phyloP scores from a whole-genome alignment of 345 rosid genomes.

The Turnera subulata region DNA sequence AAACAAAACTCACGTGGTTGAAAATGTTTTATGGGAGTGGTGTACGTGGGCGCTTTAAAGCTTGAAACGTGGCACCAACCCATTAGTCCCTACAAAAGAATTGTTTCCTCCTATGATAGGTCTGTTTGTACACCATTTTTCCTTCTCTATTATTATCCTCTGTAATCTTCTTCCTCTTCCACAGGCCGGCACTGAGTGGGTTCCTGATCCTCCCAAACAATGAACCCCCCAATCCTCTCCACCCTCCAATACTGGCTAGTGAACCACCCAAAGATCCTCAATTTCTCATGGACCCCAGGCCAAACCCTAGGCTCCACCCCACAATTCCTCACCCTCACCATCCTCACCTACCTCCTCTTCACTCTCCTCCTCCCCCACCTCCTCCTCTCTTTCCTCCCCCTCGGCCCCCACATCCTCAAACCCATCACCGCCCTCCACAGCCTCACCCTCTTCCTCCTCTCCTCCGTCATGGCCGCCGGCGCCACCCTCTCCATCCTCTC shows the following conservation, averaged over 20 bases:
- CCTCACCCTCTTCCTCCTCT: slow-evolving; percentile 54
- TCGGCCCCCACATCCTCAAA: slow-evolving; percentile 44
- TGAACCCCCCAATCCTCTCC: slow-evolving; percentile 25
- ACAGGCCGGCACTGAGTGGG: not conserved
- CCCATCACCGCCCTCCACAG: slow-evolving; percentile 73
- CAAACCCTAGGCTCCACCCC: slow-evolving; percentile 57
- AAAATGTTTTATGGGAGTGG: no score
- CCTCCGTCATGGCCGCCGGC: slow-evolving; percentile 67
- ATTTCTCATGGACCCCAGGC: slow-evolving; percentile 54
- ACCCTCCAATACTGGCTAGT: slow-evolving; percentile 48
- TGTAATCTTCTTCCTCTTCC: not conserved
- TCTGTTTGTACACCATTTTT: no score
- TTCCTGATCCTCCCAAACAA: not conserved
- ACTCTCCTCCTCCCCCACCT: slow-evolving; percentile 42
- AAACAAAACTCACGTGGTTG: no score
- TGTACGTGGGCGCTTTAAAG: no score
- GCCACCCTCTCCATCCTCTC: slow-evolving; percentile 46
- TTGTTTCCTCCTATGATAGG: no score
- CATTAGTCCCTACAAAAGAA: no score
- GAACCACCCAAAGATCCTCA: slow-evolving; percentile 47
- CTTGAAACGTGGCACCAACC: no score
- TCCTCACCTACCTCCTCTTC: slow-evolving; percentile 47
- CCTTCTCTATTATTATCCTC: not conserved
- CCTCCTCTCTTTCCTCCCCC: slow-evolving; percentile 22
- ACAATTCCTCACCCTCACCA: slow-evolving; percentile 39